Base-by-base conservation (phyloP, 176 grass and related monocot genomes). In the Elymus sibiricus region DNA sequence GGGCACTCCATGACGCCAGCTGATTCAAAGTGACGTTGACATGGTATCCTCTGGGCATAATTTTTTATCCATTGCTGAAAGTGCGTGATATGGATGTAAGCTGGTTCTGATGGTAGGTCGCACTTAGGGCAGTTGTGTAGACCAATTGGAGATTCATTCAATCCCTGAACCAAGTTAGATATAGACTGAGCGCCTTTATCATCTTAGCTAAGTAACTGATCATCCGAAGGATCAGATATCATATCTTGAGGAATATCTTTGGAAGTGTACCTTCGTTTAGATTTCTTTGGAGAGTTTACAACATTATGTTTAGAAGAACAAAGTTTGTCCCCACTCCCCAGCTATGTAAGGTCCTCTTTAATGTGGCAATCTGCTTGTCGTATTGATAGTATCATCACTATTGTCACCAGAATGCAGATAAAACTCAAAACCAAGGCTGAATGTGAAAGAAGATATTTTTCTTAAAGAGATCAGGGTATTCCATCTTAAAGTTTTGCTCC, bases 81-180 rank as follows among this genome's bases (percentile, higher is more conserved):
- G 85, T 53, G 32, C 42, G 88, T 87, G 93, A 92, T 87, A 91
- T 72, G 64, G 90, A 95, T 86, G 94, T 89, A 83, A 89, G 81
- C n/a, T 88, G 88, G 55, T 87, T 92, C 15, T 88, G 92, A 86
- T 92, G 90, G 69, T 67, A 92, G 38, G 61, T 86, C 16, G 90
- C 92, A 87, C 97, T 93, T 22, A 82, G 92, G 62, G 88, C 97
- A 89, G 95, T 69, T 92, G 94, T 67, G 89, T 92, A 83, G 14
- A 78, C 83, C 83, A 78, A 86, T 84, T 37, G 90, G 53, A 81
- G 64, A 55, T 34, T 76, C 88, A 89, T 90, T 87, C 86, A 95
- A 79, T 87, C 88, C 90, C 64, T 83, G 65, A 22, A 92, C 72
- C 83, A 95, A 79, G 60, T 89, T 86, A 70, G 93, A 90, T 64